Conservation (phyloP, 2,329 filamentous ascomycete species). For the Plenodomus lindquistii region DNA sequence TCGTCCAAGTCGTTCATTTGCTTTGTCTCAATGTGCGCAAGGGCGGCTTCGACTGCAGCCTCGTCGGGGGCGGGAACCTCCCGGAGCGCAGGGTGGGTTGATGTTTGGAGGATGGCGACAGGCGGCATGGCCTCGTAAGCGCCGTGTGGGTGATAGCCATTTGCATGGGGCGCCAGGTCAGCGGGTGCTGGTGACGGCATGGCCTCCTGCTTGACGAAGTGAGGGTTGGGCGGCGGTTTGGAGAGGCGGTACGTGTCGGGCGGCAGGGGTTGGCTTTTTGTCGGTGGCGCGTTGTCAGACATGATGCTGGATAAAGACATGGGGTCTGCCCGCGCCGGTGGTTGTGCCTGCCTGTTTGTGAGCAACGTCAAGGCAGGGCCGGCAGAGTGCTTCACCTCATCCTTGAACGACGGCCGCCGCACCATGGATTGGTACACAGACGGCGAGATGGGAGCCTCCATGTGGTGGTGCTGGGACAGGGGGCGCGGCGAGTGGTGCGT, state of each 20-base stretch:
- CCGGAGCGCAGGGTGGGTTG: conserved; percentile 23
- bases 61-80: conserved; percentile 52
- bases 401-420: conserved; percentile 36
- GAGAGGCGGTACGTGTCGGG: conserved; percentile 24
- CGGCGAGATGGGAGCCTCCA: conserved; percentile 46
- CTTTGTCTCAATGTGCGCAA: conserved; percentile 62
- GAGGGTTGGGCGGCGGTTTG: conserved; percentile 26
- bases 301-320: conserved; percentile 98
- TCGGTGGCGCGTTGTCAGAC: conserved; percentile 72
- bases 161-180: conserved; percentile 25
- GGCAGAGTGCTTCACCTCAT: conserved; percentile 33
- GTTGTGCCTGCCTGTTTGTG: conserved; percentile 53
- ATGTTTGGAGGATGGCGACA: conserved; percentile 19
- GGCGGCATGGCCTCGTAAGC: conserved; percentile 30
- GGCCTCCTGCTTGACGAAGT: conserved; percentile 42
- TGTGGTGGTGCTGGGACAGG: conserved; percentile 40
- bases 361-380: conserved; percentile 14
- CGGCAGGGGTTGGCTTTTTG: conserved; percentile 50
- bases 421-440: conserved; percentile 37
- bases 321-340: conserved; percentile 79
- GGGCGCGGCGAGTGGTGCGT: conserved; percentile 45
- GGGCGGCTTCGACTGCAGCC: conserved; percentile 68
- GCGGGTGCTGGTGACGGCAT: conserved; percentile 34
- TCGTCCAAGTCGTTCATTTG: conserved; percentile 63
- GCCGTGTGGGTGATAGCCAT: conserved; percentile 17